phyloP scores from a whole-genome alignment of 441 rosid genomes.

The Syzygium syzygioides region DNA sequence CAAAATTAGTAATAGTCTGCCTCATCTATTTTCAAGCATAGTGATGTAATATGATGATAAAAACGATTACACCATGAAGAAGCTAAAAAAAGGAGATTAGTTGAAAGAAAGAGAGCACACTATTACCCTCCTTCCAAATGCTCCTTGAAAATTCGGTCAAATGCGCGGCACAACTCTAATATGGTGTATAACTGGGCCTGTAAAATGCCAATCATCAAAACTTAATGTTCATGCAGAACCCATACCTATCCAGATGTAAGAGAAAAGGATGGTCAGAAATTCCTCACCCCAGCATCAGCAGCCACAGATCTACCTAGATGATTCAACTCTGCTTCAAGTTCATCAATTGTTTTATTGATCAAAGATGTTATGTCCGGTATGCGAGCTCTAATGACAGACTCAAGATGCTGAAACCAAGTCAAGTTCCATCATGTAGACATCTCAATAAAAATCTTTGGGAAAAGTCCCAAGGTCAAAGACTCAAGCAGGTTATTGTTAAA shows the following conservation, averaged over 20 bases:
- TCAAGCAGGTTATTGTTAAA: not conserved
- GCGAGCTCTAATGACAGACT: constrained; percentile 2
- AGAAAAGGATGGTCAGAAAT: not conserved
- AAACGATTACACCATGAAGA: not conserved
- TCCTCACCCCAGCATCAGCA: constrained; percentile 7
- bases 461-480: not conserved
- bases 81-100: not conserved
- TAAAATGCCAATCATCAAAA: not conserved
- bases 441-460: not conserved
- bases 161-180: constrained; percentile 10
- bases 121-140: constrained; percentile 14
- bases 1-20: not conserved
- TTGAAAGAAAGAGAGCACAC: not conserved
- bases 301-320: constrained; percentile 2
- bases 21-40: not conserved
- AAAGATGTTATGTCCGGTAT: constrained; percentile 4
- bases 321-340: constrained; percentile 12
- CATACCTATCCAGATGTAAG: not conserved
- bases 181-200: constrained; percentile 12
- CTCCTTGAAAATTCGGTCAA: constrained; percentile 7
- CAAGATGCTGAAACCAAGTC: constrained; percentile 7
- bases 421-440: not conserved
- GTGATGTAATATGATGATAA: not conserved
- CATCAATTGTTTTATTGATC: constrained; percentile 12
- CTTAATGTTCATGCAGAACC: not conserved